A percentile compares a stretch with the other conserved stretches of the same genome.
These are phyloP conservation scores for Spirogloea muscicola DNA, from an alignment of 139 green algal species.

Conservation along the genomic window DNA sequence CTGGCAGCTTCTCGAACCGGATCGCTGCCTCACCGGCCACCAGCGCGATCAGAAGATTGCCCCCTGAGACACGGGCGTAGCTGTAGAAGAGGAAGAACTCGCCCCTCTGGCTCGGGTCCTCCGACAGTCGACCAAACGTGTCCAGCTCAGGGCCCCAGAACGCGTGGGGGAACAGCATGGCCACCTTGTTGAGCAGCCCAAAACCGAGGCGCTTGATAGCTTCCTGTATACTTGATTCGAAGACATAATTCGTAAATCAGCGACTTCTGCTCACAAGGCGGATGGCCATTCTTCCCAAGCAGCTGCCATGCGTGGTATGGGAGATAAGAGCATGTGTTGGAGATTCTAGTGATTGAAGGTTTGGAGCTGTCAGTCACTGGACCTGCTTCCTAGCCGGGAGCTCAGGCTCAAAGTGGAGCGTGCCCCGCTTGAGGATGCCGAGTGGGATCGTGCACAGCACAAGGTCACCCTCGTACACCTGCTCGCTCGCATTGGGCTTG, in stretches of 20 bases:
- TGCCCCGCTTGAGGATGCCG: constrained; percentile 59
- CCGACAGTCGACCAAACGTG: constrained; percentile 77
- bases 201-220: constrained; percentile 85
- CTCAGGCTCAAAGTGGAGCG: constrained; percentile 70
- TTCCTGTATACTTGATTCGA: no score
- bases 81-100: constrained; percentile 90
- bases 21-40: constrained; percentile 68
- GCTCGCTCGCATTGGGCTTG: neutral
- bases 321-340: no score
- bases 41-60: constrained; percentile 74
- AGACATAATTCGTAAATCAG: no score
- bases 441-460: constrained; percentile 74
- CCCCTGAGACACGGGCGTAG: constrained; percentile 48
- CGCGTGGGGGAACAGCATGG: constrained; percentile 81
- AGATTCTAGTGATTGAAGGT: no score
- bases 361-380: no score
- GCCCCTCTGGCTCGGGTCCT: constrained; percentile 56
- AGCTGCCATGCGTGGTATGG: no score
- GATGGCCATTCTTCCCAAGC: no score
- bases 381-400: constrained; percentile 77
- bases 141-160: constrained; percentile 83
- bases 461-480: constrained; percentile 49
- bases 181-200: constrained; percentile 81
- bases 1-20: constrained; percentile 56
- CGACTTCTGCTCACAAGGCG: no score